A percentile compares a stretch with the other conserved stretches of the same genome.
phyloP scores from a whole-genome alignment of 1,284 basidiomycete species.

The Cryptococcus sp. region DNA sequence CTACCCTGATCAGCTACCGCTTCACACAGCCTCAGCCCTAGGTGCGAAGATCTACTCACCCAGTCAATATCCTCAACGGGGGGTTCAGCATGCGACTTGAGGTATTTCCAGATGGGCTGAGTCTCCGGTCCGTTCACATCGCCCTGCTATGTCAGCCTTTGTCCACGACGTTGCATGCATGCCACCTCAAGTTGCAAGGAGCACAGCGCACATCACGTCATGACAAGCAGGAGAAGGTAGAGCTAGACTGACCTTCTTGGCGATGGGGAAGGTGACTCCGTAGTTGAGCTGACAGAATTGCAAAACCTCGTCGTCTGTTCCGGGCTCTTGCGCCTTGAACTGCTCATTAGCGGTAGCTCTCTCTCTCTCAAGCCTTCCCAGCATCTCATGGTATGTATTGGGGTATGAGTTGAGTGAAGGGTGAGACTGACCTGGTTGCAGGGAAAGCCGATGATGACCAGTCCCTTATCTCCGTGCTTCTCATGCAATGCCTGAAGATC shows the following conservation, averaged over 20 bases:
- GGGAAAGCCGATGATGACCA: constrained; percentile 81
- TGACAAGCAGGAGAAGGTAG: not conserved
- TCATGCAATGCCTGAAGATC: constrained; percentile 77
- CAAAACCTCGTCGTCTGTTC: constrained; percentile 61
- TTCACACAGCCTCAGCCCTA: not conserved
- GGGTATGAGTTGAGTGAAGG: not conserved
- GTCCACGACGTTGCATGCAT: too few relatives aligned
- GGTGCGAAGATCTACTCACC: constrained; percentile 18
- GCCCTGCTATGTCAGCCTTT: constrained; percentile 17
- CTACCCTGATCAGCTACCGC: constrained; percentile 21
- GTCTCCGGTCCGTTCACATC: constrained; percentile 51
- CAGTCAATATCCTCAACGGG: constrained; percentile 46
- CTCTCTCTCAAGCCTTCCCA: too few relatives aligned
- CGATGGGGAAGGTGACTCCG: constrained; percentile 75
- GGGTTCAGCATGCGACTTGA: constrained; percentile 43
- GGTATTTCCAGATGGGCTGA: constrained; percentile 50
- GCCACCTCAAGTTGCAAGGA: too few relatives aligned
- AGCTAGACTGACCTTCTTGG: constrained; percentile 57
- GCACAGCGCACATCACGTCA: too few relatives aligned
- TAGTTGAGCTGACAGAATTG: constrained; percentile 60
- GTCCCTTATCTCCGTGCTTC: constrained; percentile 69
- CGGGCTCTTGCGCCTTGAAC: constrained; percentile 65
- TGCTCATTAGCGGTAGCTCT: too few relatives aligned
- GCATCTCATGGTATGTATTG: too few relatives aligned
- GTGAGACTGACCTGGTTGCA: constrained; percentile 69